Percentiles rank a stretch among this genome's conserved stretches.
These are phyloP conservation scores for Agaricales sp. DNA, from an alignment of 1,284 basidiomycete genomes.

Conservation along the genomic window DNA sequence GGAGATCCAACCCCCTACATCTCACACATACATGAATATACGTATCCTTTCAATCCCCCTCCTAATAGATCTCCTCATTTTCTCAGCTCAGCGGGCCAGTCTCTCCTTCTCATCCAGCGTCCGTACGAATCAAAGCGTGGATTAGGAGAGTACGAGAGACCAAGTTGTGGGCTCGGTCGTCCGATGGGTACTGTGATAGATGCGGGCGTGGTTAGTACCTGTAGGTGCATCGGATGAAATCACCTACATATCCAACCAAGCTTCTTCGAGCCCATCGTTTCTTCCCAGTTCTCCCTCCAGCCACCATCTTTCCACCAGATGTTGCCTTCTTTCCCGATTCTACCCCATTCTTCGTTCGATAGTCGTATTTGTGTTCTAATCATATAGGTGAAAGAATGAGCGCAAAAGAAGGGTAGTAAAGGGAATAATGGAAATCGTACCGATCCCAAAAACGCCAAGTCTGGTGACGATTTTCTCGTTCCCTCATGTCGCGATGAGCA, in stretches of 20 bases:
- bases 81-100: not conserved
- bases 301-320: slow-evolving; percentile 55
- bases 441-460: slow-evolving; percentile 25
- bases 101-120: not conserved
- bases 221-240: not conserved
- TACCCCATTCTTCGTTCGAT: slow-evolving; percentile 56
- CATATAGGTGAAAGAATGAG: no score
- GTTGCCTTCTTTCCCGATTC: slow-evolving; percentile 45
- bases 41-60: no score
- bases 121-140: not conserved
- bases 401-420: no score
- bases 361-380: slow-evolving; percentile 22
- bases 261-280: slow-evolving; percentile 40
- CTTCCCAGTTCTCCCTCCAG: slow-evolving; percentile 37
- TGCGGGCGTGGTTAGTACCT: not conserved
- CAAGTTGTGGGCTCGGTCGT: not conserved
- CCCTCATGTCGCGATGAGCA: slow-evolving; percentile 31
- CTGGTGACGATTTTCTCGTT: slow-evolving; percentile 36
- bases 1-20: no score
- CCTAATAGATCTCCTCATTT: no score
- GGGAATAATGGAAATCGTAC: slow-evolving; percentile 11
- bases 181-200: not conserved
- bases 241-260: slow-evolving; percentile 47
- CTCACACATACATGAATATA: no score
- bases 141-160: not conserved